These are phyloP conservation scores for Entomophthora muscae DNA, from an alignment of 371 early-diverging fungal species.

Conservation along the genomic window DNA sequence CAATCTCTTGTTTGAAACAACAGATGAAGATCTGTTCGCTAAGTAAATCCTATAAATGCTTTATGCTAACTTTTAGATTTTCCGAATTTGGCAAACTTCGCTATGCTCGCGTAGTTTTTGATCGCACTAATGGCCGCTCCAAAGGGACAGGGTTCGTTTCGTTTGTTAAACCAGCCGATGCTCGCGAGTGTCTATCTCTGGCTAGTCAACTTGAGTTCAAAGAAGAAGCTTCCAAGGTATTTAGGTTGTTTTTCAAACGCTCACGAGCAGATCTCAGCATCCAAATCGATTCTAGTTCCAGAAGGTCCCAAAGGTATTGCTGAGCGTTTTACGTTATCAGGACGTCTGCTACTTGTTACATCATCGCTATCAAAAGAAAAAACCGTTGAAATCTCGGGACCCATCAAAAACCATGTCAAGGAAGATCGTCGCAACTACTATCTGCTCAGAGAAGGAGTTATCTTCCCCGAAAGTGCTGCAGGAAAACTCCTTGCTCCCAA, in stretches of 20 bases:
- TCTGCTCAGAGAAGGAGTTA: conserved; percentile 47
- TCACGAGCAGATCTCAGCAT: conserved; percentile 3
- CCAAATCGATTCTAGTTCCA: conserved; percentile 40
- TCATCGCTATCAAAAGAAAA: conserved; percentile 55
- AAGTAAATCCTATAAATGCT: conserved; percentile 24
- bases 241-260: background rate
- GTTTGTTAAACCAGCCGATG: conserved; percentile 51
- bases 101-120: conserved; percentile 70
- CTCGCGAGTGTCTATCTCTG: conserved; percentile 48
- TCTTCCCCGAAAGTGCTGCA: conserved; percentile 71
- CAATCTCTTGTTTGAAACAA: conserved; percentile 77
- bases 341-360: conserved; percentile 62
- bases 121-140: conserved; percentile 56
- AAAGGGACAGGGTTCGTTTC: conserved; percentile 88
- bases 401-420: conserved; percentile 2
- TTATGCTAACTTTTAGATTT: conserved; percentile 23
- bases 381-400: conserved; percentile 37
- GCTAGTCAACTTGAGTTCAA: conserved; percentile 32
- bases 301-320: conserved; percentile 37
- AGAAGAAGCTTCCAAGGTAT: conserved; percentile 9
- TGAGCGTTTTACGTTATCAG: conserved; percentile 50
- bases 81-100: conserved; percentile 53
- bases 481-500: conserved; percentile 44
- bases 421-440: conserved; percentile 11
- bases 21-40: conserved; percentile 57